phyloP scores from a whole-genome alignment of 352 stramenopile genomes.

The Phytopythium aichiense region DNA sequence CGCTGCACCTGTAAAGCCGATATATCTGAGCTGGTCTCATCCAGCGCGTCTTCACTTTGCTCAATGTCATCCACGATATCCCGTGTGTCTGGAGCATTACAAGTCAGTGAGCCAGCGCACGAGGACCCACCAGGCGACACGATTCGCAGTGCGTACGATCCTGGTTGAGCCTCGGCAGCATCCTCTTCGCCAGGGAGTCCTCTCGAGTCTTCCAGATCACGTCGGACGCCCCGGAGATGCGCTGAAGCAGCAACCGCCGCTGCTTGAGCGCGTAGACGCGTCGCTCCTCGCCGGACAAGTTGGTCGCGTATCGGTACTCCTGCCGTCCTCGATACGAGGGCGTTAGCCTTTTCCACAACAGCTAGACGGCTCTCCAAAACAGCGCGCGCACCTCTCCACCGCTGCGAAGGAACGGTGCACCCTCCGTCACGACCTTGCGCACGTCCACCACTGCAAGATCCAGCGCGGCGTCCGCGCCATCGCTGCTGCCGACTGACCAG shows the following conservation, averaged over 20 bases:
- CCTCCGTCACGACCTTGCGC: slow-evolving; percentile 45
- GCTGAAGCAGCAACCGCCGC: slow-evolving; percentile 58
- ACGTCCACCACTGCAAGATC: slow-evolving; percentile 62
- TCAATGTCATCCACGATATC: slow-evolving; percentile 75
- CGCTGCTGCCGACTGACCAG: slow-evolving; percentile 37
- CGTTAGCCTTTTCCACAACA: not conserved
- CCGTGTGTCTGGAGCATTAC: slow-evolving; percentile 36
- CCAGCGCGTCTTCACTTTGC: slow-evolving; percentile 22
- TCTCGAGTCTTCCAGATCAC: slow-evolving; percentile 64
- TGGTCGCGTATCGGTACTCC: slow-evolving; percentile 73
- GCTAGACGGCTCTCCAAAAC: too few species aligned
- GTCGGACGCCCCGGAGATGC: slow-evolving; percentile 44
- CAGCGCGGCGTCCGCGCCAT: slow-evolving; percentile 31
- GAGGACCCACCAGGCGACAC: not conserved
- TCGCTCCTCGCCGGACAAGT: slow-evolving; percentile 54
- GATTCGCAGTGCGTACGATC: slow-evolving; percentile 32
- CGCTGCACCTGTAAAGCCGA: not conserved
- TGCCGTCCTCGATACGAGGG: slow-evolving; percentile 7
- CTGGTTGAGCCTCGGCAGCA: slow-evolving; percentile 61
- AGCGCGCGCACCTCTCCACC: slow-evolving; percentile 53
- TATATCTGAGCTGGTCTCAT: not conserved
- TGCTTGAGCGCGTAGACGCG: slow-evolving; percentile 50
- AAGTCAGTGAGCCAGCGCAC: not conserved
- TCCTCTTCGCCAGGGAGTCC: slow-evolving; percentile 52
- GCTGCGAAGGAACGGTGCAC: slow-evolving; percentile 63